Percentiles rank a stretch among this genome's conserved stretches.
These are phyloP conservation scores for Epichloe gansuensis DNA, from an alignment of 2,329 filamentous ascomycete species.

Conservation along the genomic window DNA sequence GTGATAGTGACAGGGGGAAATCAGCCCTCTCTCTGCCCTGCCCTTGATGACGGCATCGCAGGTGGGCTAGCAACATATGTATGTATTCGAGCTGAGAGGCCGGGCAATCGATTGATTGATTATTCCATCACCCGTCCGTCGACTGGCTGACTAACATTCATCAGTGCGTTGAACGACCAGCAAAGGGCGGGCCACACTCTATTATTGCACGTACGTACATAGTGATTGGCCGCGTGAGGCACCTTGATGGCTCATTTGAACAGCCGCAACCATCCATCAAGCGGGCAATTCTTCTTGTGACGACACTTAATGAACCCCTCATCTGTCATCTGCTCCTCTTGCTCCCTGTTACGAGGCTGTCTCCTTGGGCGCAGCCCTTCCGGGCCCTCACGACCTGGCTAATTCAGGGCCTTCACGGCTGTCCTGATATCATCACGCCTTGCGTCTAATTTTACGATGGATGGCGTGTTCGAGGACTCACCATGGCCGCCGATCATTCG, in stretches of 20 bases:
- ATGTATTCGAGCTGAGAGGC: too few species aligned
- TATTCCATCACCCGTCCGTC: too few species aligned
- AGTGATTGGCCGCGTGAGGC: not conserved
- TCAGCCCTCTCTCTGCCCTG: not conserved
- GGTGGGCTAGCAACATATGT: too few species aligned
- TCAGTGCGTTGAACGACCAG: too few species aligned
- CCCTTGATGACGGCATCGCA: too few species aligned
- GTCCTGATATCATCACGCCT: not conserved
- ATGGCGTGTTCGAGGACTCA: conserved; percentile 15
- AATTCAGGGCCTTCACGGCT: not conserved
- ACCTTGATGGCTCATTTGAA: conserved; percentile 19
- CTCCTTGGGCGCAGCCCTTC: not conserved
- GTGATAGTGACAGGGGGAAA: not conserved
- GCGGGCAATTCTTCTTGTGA: not conserved
- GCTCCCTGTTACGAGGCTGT: conserved; percentile 1
- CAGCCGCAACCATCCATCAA: not conserved
- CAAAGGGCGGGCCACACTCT: too few species aligned
- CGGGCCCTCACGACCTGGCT: not conserved
- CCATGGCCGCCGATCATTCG: conserved; percentile 12
- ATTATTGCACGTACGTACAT: too few species aligned
- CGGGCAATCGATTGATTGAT: too few species aligned
- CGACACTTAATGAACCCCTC: not conserved
- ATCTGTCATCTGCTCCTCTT: conserved; percentile 1
- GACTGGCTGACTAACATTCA: not conserved
- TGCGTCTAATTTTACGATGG: conserved; percentile 11